Base-by-base conservation (phyloP, 2,329 filamentous ascomycete species). In the Ophiocordyceps australis region DNA sequence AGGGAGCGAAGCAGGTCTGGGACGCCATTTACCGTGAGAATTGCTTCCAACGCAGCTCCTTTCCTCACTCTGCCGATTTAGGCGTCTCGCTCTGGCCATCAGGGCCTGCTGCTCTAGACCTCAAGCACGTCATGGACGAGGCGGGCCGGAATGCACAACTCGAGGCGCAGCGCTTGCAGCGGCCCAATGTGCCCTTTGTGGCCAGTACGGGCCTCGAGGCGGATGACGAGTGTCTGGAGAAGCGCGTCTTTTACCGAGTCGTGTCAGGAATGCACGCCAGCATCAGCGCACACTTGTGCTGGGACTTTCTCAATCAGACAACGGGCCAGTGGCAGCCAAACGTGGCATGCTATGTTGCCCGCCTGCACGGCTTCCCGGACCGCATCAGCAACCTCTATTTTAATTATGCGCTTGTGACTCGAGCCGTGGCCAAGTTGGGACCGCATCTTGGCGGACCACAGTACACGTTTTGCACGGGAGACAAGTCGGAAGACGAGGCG, bases 251-350 rank as follows among this genome's bases (percentile, higher is more conserved):
- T 49, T 89, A 95, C 54, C 70, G 85, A 6, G 73, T 98, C 34
- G 72, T 98, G 33, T 93, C 83, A 26, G 89, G 89, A 22, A 94
- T 98, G 89, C 89, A 98, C 50, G 82, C 89, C 11, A 93, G 85
- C 35, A 98, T 98, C 49, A 93, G 82, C 36, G 80, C 85, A 1
- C 89, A 98, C 51, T 60, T 98, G 22, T 98, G 89, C 64, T 89
- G 79, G 73, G 79, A 95, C 42, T 93, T 89, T 42, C 59, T 95
- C 35, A 94, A 98, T 52, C 83, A 94, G 54, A 83, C 78, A 2
- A 94, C 86, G 0, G 89, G 89, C 30, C 57, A 82, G 50, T 98
- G 89, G 89, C 71, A 75, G 25, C 85, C 83, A 14, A 98, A 98
- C 42, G 50, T 92, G 28, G 60, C 73, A 34, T 98, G 89, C 60